phyloP scores from a whole-genome alignment of 371 early-diverging fungal species.

The Modicella reniformis region DNA sequence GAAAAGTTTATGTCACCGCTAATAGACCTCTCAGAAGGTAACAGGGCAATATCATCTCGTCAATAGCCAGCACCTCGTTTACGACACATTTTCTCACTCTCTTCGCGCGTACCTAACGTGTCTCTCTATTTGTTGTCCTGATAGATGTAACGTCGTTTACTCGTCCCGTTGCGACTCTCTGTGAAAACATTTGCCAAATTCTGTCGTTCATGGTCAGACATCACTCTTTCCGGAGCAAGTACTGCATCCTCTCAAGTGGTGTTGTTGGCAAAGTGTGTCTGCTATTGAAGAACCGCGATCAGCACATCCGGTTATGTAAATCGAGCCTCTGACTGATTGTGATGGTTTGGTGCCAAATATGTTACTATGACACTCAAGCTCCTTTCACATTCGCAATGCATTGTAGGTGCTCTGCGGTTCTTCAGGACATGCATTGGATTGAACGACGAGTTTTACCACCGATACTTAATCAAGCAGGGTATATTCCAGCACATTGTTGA shows the following conservation, averaged over 20 bases:
- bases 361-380: neutral
- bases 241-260: conserved; percentile 72
- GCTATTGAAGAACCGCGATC: conserved; percentile 74
- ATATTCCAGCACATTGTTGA: conserved; percentile 76
- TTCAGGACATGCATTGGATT: conserved; percentile 78
- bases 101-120: neutral
- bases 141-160: conserved; percentile 30
- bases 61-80: neutral
- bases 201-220: conserved; percentile 73
- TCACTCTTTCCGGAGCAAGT: conserved; percentile 84
- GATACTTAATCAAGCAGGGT: conserved; percentile 70
- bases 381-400: neutral
- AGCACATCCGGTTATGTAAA: conserved; percentile 78
- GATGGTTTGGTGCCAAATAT: neutral
- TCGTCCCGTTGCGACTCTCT: conserved; percentile 53
- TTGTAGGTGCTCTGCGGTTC: conserved; percentile 62
- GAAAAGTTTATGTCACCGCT: conserved; percentile 70
- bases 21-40: conserved; percentile 55
- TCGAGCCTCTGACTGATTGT: neutral
- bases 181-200: conserved; percentile 77
- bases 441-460: conserved; percentile 82
- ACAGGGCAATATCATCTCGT: too few species aligned
- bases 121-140: neutral
- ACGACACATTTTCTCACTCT: neutral
- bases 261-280: conserved; percentile 68